Conservation (phyloP, 441 rosid species). For the Adansonia gregorii region DNA sequence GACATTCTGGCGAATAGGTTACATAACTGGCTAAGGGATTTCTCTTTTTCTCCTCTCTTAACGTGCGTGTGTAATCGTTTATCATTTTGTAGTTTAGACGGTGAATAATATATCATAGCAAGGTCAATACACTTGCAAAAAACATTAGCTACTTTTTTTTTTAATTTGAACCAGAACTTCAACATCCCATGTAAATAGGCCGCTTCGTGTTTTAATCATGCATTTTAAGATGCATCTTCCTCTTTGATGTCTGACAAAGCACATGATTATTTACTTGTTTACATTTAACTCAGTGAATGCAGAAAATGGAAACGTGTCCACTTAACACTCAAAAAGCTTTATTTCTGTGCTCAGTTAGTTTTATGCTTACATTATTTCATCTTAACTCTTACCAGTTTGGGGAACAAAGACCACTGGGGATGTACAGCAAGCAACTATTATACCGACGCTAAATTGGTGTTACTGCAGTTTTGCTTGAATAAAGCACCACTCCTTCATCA, state of each 20-base stretch:
- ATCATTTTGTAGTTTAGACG: background rate
- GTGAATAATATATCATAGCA: background rate
- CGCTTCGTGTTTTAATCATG: background rate
- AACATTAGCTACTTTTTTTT: background rate
- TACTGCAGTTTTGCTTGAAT: slow-evolving; percentile 22
- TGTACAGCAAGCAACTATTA: background rate
- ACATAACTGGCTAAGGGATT: background rate
- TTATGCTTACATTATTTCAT: background rate
- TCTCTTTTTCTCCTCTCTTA: background rate
- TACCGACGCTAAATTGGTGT: slow-evolving; percentile 30
- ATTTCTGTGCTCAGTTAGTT: background rate
- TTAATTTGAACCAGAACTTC: background rate
- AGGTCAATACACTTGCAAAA: background rate
- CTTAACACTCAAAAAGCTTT: background rate
- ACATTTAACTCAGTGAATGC: background rate
- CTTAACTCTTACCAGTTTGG: slow-evolving; percentile 25
- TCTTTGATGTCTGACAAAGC: background rate
- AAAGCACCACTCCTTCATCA: slow-evolving; percentile 19
- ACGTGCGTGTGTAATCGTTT: background rate
- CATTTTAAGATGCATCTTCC: background rate
- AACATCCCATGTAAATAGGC: background rate
- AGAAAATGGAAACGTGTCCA: background rate
- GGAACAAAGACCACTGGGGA: slow-evolving; percentile 22
- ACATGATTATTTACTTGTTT: background rate
- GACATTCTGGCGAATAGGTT: background rate